Evolutionary conservation across 345 rosid species (phyloP), one percentile per base, ranked within the genome.

Genomic region (Gossypium bickii): DNA sequence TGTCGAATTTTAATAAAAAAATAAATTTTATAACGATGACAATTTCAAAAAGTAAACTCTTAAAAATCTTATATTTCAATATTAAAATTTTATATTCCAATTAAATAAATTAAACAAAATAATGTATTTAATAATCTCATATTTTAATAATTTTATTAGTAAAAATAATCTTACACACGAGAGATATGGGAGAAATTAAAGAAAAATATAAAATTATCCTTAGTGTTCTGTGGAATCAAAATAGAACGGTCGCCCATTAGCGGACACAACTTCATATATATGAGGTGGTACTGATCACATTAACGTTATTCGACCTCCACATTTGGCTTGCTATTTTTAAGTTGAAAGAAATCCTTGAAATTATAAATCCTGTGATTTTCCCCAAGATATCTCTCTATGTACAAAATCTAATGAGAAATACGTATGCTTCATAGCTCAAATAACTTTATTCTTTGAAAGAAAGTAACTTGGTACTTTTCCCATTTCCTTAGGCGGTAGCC

Each of bases 201-300:
- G 52, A 12, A 13, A 48, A 13, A 48, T 9, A 48, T 48, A 48
- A 13, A 48, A 47, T 27, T 27, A 3, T 29, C 34, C 34, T 29
- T 3, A 29, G 34, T 29, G 34, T 29, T 27, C 3, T 29, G 41
- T 34, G 41, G 41, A 34, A 34, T 34, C 41, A 34, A 34, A 34
- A 17, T 3, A 15, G 62, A n/a, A 13, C n/a, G 74, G 61, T 56
- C 61, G 60, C 47, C 60, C 49, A 55, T 70, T 17, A 9, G 62
- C 74, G 17, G 74, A 51, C 74, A 70, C 47, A 24, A 7, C 16
- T 69, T 29, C 73, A 51, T 67, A 47, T 10, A 10, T 49, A 24
- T 51, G 38, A 69, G 20, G 44, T 59, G 17, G 27, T 18, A 2
- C 13, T 2, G 38, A 58, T 61, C 4, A 61, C n/a, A n/a, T 34